Base-by-base conservation (phyloP, 768 basidiomycete genomes). In the Mycena vitilis region DNA sequence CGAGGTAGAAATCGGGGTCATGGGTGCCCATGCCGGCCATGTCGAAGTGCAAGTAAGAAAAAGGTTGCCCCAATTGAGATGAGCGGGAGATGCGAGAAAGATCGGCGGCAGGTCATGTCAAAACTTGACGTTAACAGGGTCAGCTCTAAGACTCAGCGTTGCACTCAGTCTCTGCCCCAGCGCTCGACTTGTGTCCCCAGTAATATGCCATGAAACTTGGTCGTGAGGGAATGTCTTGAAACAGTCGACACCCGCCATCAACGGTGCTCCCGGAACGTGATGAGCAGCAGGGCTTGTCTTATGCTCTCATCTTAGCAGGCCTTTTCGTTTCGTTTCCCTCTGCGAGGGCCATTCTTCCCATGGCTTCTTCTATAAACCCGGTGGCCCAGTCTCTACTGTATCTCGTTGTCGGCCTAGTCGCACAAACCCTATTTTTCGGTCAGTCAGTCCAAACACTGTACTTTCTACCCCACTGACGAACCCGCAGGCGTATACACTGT, bases 401-500 rank as follows among this genome's bases (percentile, higher is more conserved):
- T 25, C 10, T n/a, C 5, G n/a, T n/a, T 36, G 20, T 56, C 22
- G 11, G 54, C 38, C 38, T 56, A 20, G 54, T 56, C 38, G 38
- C 23, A 37, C 54, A 56, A 22, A 56, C 38, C n/a, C 40, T 56
- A 23, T 22, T 56, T 40, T 56, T 56, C 38, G 54, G 54, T 56
- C 37, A 40, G 54, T 56, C 22, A 15, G 38, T 23, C n/a, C 38
- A 11, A 10, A 15, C 40, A 56, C n/a, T n/a, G n/a, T 56, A 56
- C n/a, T 48, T 23, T 7, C 37, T 55, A 10, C 20, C 8, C 36
- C 34, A 38, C 34, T 55, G 23, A 20, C 54, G 54, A 48, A 48
- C 6, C 44, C 44, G 22, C 37, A 56, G 54, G 54, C 54, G 54
- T 7, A n/a, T 56, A 56, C 54, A 56, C 54, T 40, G n/a, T 56